A percentile compares a stretch with the other conserved stretches of the same genome.
phyloP scores from a whole-genome alignment of 371 early-diverging fungal species.

The Mortierella polycephala region DNA sequence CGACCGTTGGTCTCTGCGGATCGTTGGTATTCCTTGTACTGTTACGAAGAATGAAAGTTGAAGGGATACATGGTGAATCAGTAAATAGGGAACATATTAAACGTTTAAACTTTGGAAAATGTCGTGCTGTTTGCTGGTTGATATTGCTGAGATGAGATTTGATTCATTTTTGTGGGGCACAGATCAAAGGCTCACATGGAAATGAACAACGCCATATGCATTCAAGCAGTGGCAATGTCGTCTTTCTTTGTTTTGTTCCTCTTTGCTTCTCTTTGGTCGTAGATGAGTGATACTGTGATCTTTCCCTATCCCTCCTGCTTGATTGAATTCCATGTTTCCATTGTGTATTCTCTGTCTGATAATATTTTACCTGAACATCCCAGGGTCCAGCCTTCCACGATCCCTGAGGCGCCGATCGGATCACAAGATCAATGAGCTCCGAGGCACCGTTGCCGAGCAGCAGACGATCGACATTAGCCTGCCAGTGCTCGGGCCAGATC shows the following conservation, averaged over 20 bases:
- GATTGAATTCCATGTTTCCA: background rate
- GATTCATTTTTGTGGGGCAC: slow-evolving; percentile 31
- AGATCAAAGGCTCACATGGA: slow-evolving; percentile 41
- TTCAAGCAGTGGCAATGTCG: slow-evolving; percentile 5
- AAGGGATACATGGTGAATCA: background rate
- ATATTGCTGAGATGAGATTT: background rate
- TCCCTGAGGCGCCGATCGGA: slow-evolving; percentile 74
- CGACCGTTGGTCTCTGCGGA: slow-evolving; percentile 80
- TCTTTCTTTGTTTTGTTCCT: too few species aligned
- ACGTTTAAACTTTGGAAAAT: background rate
- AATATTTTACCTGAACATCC: slow-evolving; percentile 69
- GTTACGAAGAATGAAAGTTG: slow-evolving; percentile 14
- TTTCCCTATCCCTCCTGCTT: too few species aligned
- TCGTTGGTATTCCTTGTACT: slow-evolving; percentile 90
- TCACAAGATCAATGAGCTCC: slow-evolving; percentile 86
- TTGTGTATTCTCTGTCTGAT: background rate
- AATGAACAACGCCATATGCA: background rate
- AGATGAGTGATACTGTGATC: too few species aligned
- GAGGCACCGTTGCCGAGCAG: slow-evolving; percentile 89
- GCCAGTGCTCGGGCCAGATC: slow-evolving; percentile 72
- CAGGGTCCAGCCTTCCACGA: slow-evolving; percentile 88
- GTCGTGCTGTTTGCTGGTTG: slow-evolving; percentile 5
- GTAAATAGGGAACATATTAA: background rate
- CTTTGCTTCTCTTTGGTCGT: too few species aligned
- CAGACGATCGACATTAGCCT: slow-evolving; percentile 64